Evolutionary conservation across 1,284 basidiomycete genomes (phyloP).

Genomic region (Leccinum huronense): DNA sequence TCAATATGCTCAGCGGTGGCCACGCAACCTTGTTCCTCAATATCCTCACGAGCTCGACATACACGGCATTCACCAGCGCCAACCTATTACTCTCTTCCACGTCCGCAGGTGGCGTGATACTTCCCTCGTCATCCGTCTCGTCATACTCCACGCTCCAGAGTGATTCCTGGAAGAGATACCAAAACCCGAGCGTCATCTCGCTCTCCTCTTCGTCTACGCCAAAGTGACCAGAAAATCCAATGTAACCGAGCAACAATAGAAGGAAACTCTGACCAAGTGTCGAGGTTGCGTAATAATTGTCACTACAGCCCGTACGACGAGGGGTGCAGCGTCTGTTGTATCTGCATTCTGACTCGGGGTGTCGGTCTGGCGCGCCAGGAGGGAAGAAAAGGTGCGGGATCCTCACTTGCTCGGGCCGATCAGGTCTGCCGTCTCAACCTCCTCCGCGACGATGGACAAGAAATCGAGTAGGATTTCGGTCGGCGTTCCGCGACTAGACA

Average conservation of each 20-base stretch:
- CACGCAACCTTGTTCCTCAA: constrained; percentile 74
- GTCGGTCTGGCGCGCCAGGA: constrained; percentile 14
- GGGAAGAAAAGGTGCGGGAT: constrained; percentile 11
- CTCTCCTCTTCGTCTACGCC: constrained; percentile 83
- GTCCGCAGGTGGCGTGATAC: constrained; percentile 29
- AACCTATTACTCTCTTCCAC: constrained; percentile 45
- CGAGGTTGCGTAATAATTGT: constrained; percentile 45
- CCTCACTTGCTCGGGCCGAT: constrained; percentile 72
- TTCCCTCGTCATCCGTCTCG: constrained; percentile 42
- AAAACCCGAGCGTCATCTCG: constrained; percentile 82
- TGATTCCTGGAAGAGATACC: constrained; percentile 86
- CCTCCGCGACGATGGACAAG: constrained; percentile 78
- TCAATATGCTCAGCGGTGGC: constrained; percentile 47
- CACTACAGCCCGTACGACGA: constrained; percentile 68
- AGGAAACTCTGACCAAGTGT: not conserved
- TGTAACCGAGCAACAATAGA: too few relatives aligned
- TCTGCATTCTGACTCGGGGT: constrained; percentile 47
- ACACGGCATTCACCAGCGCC: constrained; percentile 71
- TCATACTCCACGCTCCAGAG: constrained; percentile 75
- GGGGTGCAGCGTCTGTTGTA: constrained; percentile 65
- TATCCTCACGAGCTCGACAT: constrained; percentile 70
- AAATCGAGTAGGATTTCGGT: constrained; percentile 70
- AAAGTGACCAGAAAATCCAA: constrained; percentile 42
- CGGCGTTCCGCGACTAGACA: constrained; percentile 57
- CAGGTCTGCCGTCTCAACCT: constrained; percentile 72